Base-by-base conservation (phyloP, 495 filamentous ascomycete genomes). In the Penicillium coffeae region DNA sequence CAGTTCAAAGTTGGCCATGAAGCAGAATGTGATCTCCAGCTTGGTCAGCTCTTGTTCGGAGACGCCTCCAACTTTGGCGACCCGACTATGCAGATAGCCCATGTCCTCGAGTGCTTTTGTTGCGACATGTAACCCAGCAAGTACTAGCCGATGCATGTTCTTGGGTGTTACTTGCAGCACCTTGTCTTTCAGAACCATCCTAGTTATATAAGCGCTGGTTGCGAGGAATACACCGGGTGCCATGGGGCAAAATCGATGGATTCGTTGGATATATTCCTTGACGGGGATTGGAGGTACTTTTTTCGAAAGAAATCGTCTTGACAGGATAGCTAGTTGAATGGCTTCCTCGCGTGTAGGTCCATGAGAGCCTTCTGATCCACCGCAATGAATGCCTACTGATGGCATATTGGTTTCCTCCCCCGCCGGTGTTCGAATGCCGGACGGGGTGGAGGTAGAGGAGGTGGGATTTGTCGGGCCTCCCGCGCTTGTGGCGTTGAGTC, bases 221-320 rank as follows among this genome's bases (percentile, higher is more conserved):
- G 93, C 90, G n/a, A 98, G 82, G 56, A 93, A 95, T 25, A 96
- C 94, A 13, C 83, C 91, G 2, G 93, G 92, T n/a, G 90, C 94
- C 82, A 96, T 87, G 16, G 94, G 92, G 54, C 93, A 98, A 64
- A 84, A 97, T 32, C 74, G 77, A 63, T 97, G 92, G 40, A 97
- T 80, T 37, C 93, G 87, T 51, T 82, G 68, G 15, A 96, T 76
- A 64, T 98, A 98, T 39, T 94, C 86, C 55, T 86, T 82, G 38
- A 97, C 71, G 8, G 85, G 72, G 44, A 97, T 89, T 2, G 82
- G 79, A 8, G 93, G 93, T 1, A 87, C 81, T 30, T 82, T 78
- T 60, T 93, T 95, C 18, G 88, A 92, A 65, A 91, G 91, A 69
- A 98, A 98, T 48, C 93, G 90, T 21, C 89, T 82, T 9, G 87